Percentiles rank a stretch among this genome's conserved stretches.
phyloP scores from a whole-genome alignment of 176 grass and related monocot genomes.

The Panicum miliaceum region DNA sequence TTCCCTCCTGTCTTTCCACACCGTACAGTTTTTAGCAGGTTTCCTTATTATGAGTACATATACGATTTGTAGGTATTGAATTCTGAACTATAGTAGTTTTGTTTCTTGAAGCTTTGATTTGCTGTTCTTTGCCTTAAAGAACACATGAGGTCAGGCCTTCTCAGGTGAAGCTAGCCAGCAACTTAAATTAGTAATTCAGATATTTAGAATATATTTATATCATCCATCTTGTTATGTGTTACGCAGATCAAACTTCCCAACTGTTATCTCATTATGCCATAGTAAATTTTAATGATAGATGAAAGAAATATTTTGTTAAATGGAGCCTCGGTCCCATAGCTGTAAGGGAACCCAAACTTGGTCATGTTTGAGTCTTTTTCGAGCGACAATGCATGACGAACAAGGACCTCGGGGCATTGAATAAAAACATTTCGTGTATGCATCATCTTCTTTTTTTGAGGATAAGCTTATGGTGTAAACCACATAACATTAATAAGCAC shows the following conservation, averaged over 20 bases:
- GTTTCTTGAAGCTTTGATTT: constrained; percentile 6
- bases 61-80: not conserved
- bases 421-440: not conserved
- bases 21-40: not conserved
- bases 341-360: not conserved
- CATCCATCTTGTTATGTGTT: not conserved
- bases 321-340: not conserved
- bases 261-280: not conserved
- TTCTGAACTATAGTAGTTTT: not conserved
- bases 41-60: not conserved
- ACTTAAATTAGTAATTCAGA: not conserved
- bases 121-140: not conserved
- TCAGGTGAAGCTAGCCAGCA: not conserved
- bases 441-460: not conserved
- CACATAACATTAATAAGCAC: not conserved
- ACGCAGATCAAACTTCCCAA: not conserved
- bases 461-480: not conserved
- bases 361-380: not conserved
- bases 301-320: not conserved
- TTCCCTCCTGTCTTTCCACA: not conserved
- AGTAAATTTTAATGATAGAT: not conserved
- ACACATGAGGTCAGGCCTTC: not conserved
- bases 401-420: not conserved
- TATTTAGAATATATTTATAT: not conserved
- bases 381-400: not conserved